Evolutionary conservation across 768 basidiomycete genomes (phyloP), one percentile per base, ranked within the genome.

Genomic region (Mycena rosella): DNA sequence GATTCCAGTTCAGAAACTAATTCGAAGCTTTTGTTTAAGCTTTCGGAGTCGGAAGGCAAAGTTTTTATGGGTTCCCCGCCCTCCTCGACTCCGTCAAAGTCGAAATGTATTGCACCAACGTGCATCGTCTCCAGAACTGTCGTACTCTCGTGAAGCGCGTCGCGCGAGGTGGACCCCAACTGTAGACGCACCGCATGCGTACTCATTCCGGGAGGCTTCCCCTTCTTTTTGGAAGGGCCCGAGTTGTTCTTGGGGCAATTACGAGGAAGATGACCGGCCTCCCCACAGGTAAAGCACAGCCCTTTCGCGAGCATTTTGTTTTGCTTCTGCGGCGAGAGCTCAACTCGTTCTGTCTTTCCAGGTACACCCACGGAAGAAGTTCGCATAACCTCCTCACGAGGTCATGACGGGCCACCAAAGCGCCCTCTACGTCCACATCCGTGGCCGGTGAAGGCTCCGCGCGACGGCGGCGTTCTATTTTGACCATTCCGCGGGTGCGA

Each of bases 231-330:
- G 27, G 47, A 48, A 48, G 47, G 47, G 3, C 26, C 47, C 11
- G 53, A 58, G n/a, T 70, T 74, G 1, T 61, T 65, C 30, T 71
- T 57, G 5, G 75, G 77, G 44, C 78, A 81, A 34, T 79, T 73
- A 1, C 76, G 9, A 17, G 73, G 4, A 13, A 75, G 58, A 58
- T 80, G 78, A 0, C 77, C 75, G 0, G 63, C 2, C 42, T 76
- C 72, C 10, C 72, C 58, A 60, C 78, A 80, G 7, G 44, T 54
- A 45, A 75, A 79, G 67, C 79, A 80, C 8, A 69, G 60, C 0
- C 75, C 74, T 44, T 74, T 69, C 1, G 70, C 70, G 4, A 58
- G 30, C 8, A 67, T 49, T 14, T 69, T 68, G n/a, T 73, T 71
- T 5, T 5, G 15, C 10, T n/a, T 36, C 55, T 63, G 29, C 30